Conservation (phyloP, 805 yeast species). For the Wickerhamiella lipophila region DNA sequence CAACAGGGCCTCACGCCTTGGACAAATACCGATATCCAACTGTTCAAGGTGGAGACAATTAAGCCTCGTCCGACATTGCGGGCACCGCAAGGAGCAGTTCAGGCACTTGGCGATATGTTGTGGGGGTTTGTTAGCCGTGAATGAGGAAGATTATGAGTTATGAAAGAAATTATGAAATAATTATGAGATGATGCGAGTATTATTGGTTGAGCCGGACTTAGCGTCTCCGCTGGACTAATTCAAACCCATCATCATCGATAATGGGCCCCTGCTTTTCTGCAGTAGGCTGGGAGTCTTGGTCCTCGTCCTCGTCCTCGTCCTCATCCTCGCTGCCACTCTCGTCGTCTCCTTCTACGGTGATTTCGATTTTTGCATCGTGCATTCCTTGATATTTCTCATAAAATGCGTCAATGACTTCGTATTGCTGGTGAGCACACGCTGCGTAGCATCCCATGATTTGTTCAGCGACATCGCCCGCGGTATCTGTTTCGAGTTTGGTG, state of each 20-base stretch:
- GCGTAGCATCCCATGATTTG: slow-evolving; percentile 52
- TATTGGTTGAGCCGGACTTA: too few species aligned
- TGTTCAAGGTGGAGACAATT: slow-evolving; percentile 38
- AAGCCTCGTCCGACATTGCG: slow-evolving; percentile 31
- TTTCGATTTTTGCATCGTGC: slow-evolving; percentile 25
- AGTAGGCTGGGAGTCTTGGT: slow-evolving; percentile 32
- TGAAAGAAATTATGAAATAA: background rate
- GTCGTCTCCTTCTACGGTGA: slow-evolving; percentile 41
- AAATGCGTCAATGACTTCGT: slow-evolving; percentile 42
- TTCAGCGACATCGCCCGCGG: slow-evolving; percentile 63
- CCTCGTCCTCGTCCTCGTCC: slow-evolving; percentile 34
- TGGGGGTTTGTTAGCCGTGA: slow-evolving; percentile 21
- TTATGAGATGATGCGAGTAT: too few species aligned
- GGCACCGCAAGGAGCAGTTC: slow-evolving; percentile 35
- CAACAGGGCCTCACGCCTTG: slow-evolving; percentile 36
- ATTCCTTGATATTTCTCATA: slow-evolving; percentile 40
- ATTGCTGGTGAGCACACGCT: slow-evolving; percentile 45
- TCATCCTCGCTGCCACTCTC: slow-evolving; percentile 37
- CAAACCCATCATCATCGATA: slow-evolving; percentile 91
- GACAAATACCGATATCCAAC: slow-evolving; percentile 38
- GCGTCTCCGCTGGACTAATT: slow-evolving; percentile 68
- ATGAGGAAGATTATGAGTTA: background rate
- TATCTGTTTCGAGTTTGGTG: slow-evolving; percentile 74
- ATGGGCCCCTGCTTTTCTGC: slow-evolving; percentile 44
- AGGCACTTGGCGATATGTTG: slow-evolving; percentile 38